Percentiles rank a stretch among this genome's conserved stretches.
These are phyloP conservation scores for Clonostachys byssicola DNA, from an alignment of 2,329 filamentous ascomycete genomes.

Conservation along the genomic window DNA sequence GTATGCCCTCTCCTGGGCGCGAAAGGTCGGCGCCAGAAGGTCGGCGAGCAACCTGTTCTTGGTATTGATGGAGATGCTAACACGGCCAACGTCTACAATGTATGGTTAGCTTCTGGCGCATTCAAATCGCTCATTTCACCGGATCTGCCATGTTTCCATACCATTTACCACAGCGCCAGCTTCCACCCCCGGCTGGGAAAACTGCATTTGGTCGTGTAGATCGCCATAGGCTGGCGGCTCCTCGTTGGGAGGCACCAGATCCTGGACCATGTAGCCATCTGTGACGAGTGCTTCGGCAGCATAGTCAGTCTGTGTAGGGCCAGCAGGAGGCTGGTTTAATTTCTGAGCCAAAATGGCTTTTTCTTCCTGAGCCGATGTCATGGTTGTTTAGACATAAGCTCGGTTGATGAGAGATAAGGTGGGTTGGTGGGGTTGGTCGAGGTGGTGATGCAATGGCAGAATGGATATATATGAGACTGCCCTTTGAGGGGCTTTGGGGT, in stretches of 20 bases:
- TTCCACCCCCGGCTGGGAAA: constrained; percentile 59
- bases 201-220: constrained; percentile 48
- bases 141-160: constrained; percentile 13
- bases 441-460: no score
- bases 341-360: no score
- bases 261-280: constrained; percentile 32
- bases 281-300: constrained; percentile 15
- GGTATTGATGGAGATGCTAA: constrained; percentile 77
- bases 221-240: constrained; percentile 58
- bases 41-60: constrained; percentile 61
- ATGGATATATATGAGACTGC: no score
- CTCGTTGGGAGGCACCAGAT: constrained; percentile 17
- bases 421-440: no score
- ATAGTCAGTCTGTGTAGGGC: neutral
- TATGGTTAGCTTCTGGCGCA: no score
- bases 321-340: neutral
- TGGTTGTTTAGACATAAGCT: no score
- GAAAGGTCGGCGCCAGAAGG: constrained; percentile 61
- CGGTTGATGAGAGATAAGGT: no score
- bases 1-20: constrained; percentile 41
- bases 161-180: constrained; percentile 57
- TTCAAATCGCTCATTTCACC: no score
- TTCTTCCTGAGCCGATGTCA: no score
- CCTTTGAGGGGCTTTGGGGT: no score
- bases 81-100: constrained; percentile 62